Conservation (phyloP, 768 basidiomycete species). For the Naematelia aurantialba region DNA sequence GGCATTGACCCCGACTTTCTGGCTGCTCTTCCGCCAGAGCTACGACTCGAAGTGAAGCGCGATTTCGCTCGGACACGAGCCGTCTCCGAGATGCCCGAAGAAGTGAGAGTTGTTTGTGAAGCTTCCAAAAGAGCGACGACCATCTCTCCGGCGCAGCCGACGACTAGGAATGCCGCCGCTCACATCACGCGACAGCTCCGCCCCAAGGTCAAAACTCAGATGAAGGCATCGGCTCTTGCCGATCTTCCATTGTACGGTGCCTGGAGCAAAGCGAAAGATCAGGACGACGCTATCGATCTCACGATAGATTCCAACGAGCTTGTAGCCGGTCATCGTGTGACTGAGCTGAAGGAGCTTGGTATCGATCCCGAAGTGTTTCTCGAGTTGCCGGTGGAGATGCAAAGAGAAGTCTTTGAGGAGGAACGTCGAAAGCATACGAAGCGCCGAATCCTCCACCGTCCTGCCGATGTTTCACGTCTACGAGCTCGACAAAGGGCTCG, state of each 20-base stretch:
- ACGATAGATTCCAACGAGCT: conserved; percentile 11
- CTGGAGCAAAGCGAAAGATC: conserved; percentile 21
- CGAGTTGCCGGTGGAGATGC: conserved; percentile 62
- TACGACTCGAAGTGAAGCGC: conserved; percentile 34
- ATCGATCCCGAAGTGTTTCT: conserved; percentile 73
- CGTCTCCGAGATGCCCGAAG: conserved; percentile 10
- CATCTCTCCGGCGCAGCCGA: conserved; percentile 21
- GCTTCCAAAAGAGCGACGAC: conserved; percentile 7
- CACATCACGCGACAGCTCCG: conserved; percentile 39
- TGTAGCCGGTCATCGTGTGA: conserved; percentile 52
- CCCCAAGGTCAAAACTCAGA: conserved; percentile 37
- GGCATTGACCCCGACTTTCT: conserved; percentile 46
- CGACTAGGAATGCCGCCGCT: conserved; percentile 25
- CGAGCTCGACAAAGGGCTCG: conserved; percentile 19
- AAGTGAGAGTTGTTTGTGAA: neutral
- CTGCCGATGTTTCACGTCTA: conserved; percentile 20
- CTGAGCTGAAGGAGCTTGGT: conserved; percentile 61
- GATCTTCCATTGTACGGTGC: conserved; percentile 35
- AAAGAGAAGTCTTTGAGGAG: conserved; percentile 68
- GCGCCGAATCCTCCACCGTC: conserved; percentile 21
- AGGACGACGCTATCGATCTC: conserved; percentile 23
- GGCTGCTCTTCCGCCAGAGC: conserved; percentile 35
- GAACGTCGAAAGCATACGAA: conserved; percentile 30
- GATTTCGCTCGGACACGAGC: conserved; percentile 18
- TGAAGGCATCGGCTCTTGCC: conserved; percentile 30